phyloP scores from a whole-genome alignment of 1,139 yeast species.

The Geotrichum europaeum region DNA sequence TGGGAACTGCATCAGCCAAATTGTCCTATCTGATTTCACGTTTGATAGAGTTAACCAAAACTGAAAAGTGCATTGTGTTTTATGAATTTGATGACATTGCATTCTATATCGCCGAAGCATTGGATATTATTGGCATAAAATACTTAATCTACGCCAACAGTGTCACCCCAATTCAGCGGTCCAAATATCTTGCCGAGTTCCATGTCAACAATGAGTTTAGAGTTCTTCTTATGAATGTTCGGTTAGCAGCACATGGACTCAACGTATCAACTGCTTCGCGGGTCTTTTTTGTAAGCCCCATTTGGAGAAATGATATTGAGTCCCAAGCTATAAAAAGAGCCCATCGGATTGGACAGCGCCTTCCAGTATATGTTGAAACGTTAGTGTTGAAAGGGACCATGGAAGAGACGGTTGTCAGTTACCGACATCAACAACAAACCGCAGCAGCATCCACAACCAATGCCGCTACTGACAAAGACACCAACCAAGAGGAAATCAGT shows the following conservation, averaged over 20 bases:
- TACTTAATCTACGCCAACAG: conserved; percentile 62
- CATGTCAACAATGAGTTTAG: conserved; percentile 46
- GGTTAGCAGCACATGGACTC: conserved; percentile 64
- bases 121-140: conserved; percentile 55
- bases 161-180: conserved; percentile 46
- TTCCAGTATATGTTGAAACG: conserved; percentile 59
- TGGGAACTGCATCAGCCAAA: conserved; percentile 48
- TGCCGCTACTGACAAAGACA: background rate
- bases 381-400: conserved; percentile 53
- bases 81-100: conserved; percentile 70
- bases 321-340: conserved; percentile 73
- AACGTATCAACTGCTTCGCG: conserved; percentile 63
- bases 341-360: conserved; percentile 61
- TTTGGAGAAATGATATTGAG: conserved; percentile 62
- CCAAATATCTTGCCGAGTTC: conserved; percentile 49
- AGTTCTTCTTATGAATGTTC: conserved; percentile 58
- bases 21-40: conserved; percentile 53
- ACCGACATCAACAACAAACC: conserved; percentile 1
- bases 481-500: conserved; percentile 4
- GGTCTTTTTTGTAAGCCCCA: conserved; percentile 63
- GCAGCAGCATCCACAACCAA: background rate
- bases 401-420: conserved; percentile 53
- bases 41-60: conserved; percentile 43
- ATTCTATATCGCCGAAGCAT: conserved; percentile 56
- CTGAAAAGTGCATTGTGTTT: conserved; percentile 54